Evolutionary conservation across 345 rosid species (phyloP), one percentile per base, ranked within the genome.

Genomic region (Salix arbutifolia): DNA sequence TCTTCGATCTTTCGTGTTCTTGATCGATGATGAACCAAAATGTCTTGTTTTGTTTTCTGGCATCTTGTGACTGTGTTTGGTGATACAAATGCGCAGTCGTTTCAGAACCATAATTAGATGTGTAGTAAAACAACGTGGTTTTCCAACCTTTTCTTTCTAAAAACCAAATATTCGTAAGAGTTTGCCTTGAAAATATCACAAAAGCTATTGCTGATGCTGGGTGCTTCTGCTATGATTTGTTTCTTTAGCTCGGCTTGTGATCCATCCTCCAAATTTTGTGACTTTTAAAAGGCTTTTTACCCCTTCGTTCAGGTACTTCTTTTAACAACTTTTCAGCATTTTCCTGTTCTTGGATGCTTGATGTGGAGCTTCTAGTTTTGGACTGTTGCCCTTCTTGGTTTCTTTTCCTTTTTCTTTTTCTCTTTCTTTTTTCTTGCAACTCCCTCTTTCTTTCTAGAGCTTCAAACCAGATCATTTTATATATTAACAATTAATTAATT

Each of bases 351-450:
- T 78, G 67, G 84, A 78, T 83, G 84, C 83, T 76, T 84, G 85
- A 84, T 88, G 89, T 82, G 88, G 83, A 86, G 84, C 84, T 85
- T 83, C 78, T 71, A 70, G 77, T 83, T 84, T 58, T 87, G 90
- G 94, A 86, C 87, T 67, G 60, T 85, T 85, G 79, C 77, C 23
- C 75, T 75, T 82, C 78, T 84, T 68, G 69, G 69, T 74, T 65
- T 62, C 65, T 50, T 38, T 42, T 31, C 46, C 71, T 23, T 16
- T 38, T 53, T 71, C 73, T 69, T 50, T 17, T 50, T 50, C 40
- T 58, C 75, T 17, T 71, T 75, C 65, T 50, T 17, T 48, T 46
- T 23, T 50, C 48, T 65, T 74, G 17, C 40, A 33, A 33, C 69
- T 42, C 68, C 74, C 67, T 52, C 37, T 72, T 37, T 31, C 19